Conservation (phyloP, 2,329 filamentous ascomycete species). For the Exophiala sp. region DNA sequence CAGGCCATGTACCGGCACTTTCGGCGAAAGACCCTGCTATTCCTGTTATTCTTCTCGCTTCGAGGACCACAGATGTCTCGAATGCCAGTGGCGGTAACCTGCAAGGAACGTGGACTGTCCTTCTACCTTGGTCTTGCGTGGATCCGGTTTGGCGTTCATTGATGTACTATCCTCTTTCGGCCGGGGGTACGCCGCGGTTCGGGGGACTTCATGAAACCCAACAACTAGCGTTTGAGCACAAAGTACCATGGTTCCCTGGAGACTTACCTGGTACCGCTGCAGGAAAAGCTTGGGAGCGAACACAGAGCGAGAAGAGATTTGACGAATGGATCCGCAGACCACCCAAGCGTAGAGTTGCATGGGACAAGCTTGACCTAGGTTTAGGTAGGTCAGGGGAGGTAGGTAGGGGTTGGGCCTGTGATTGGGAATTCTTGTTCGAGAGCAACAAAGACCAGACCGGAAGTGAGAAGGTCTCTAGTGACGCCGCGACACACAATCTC, state of each 20-base stretch:
- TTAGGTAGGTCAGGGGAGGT: constrained; percentile 71
- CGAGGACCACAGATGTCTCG: constrained; percentile 43
- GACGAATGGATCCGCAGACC: constrained; percentile 69
- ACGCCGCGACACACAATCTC: background rate
- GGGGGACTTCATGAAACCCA: constrained; percentile 73
- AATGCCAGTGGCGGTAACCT: constrained; percentile 42
- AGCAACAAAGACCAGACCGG: background rate
- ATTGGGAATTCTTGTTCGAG: constrained; percentile 66
- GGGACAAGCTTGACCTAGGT: constrained; percentile 67
- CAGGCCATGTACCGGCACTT: constrained; percentile 57
- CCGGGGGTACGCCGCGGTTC: constrained; percentile 73
- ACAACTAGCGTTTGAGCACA: constrained; percentile 76
- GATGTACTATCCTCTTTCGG: constrained; percentile 72
- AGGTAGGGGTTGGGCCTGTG: constrained; percentile 74
- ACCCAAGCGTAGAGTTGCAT: constrained; percentile 73
- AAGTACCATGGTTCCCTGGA: constrained; percentile 74
- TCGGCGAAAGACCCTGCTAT: constrained; percentile 64
- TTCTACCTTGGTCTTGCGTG: constrained; percentile 88
- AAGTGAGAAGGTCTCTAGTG: too few relatives aligned
- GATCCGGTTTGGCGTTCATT: constrained; percentile 77
- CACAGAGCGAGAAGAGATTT: constrained; percentile 55
- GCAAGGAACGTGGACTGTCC: constrained; percentile 71
- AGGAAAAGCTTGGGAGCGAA: constrained; percentile 70
- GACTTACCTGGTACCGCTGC: constrained; percentile 76
- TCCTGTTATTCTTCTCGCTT: constrained; percentile 62